phyloP scores from a whole-genome alignment of 768 basidiomycete species.

The Rubroboletus satanas region DNA sequence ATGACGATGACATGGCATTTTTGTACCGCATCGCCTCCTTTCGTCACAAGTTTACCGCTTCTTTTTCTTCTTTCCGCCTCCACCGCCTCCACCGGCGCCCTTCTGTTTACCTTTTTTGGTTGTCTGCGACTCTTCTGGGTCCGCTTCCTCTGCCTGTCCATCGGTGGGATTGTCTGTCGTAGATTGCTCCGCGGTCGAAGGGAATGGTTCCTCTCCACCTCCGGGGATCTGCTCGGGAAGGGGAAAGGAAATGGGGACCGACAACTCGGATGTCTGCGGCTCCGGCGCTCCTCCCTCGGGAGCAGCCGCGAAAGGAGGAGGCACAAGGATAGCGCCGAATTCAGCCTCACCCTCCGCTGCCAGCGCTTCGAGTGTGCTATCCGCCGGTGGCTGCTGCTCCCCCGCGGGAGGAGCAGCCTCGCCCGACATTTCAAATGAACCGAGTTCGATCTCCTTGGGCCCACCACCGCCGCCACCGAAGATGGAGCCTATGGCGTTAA shows the following conservation, averaged over 20 bases:
- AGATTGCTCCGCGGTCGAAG: conserved; percentile 1
- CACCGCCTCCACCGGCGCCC: not conserved
- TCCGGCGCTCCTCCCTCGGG: not conserved
- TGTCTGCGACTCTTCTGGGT: not conserved
- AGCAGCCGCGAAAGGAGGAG: not conserved
- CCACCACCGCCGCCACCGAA: not conserved
- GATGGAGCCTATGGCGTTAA: not conserved
- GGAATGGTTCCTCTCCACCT: not conserved
- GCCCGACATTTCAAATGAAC: not conserved
- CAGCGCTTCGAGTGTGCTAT: not conserved
- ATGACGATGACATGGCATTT: not conserved
- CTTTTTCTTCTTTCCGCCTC: conserved; percentile 10
- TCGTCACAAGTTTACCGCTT: conserved; percentile 1
- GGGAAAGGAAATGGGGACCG: not conserved
- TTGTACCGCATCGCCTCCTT: not conserved
- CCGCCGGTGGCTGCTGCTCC: not conserved
- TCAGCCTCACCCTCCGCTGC: not conserved
- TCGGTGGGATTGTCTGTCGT: conserved; percentile 11
- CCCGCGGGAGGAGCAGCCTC: not conserved
- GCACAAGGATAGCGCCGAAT: not conserved
- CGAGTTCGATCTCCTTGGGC: conserved; percentile 3
- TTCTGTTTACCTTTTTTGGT: not conserved
- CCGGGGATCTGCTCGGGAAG: not conserved
- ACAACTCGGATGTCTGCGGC: not conserved
- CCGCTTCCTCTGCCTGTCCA: conserved; percentile 1